Percentiles rank a stretch among this genome's conserved stretches.
Evolutionary conservation across 129 eudicot species (phyloP).

Genomic region (Dittrichia graveolens): DNA sequence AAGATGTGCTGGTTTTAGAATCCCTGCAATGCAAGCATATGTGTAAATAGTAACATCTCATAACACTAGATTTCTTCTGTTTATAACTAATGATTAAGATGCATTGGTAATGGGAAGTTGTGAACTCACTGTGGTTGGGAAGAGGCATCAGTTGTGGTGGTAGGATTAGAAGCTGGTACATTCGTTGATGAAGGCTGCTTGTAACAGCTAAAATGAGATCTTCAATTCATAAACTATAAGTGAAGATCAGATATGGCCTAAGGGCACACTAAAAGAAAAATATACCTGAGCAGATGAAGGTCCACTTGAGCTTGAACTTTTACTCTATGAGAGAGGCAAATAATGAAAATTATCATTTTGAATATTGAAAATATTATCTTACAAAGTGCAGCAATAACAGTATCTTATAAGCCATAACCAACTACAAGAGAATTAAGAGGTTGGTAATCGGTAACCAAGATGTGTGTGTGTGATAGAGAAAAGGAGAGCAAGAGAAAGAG

Average conservation of each 20-base stretch:
- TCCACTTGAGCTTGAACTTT: slow-evolving; percentile 55
- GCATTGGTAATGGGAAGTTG: neutral
- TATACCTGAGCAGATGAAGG: slow-evolving; percentile 76
- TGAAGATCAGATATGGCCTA: neutral
- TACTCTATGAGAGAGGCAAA: slow-evolving; percentile 51
- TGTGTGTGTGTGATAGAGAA: neutral
- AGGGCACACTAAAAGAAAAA: neutral
- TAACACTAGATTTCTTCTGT: slow-evolving; percentile 10
- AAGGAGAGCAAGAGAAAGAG: neutral
- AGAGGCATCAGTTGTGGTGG: slow-evolving; percentile 42
- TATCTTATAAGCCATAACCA: no score
- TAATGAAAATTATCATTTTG: neutral
- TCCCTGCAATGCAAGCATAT: slow-evolving; percentile 39
- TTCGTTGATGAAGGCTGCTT: slow-evolving; percentile 59
- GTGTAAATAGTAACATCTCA: slow-evolving; percentile 2
- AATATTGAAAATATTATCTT: neutral
- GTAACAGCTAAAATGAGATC: slow-evolving; percentile 27
- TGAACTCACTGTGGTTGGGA: slow-evolving; percentile 61
- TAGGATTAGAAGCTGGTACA: slow-evolving; percentile 47
- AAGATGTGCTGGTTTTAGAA: slow-evolving; percentile 47
- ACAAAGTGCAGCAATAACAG: neutral
- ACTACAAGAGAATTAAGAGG: no score
- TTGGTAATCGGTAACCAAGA: neutral
- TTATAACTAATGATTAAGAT: neutral
- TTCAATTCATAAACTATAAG: slow-evolving; percentile 4